These are phyloP conservation scores for Oryza brachyantha DNA, from an alignment of 176 grass and related monocot species.

Conservation along the genomic window DNA sequence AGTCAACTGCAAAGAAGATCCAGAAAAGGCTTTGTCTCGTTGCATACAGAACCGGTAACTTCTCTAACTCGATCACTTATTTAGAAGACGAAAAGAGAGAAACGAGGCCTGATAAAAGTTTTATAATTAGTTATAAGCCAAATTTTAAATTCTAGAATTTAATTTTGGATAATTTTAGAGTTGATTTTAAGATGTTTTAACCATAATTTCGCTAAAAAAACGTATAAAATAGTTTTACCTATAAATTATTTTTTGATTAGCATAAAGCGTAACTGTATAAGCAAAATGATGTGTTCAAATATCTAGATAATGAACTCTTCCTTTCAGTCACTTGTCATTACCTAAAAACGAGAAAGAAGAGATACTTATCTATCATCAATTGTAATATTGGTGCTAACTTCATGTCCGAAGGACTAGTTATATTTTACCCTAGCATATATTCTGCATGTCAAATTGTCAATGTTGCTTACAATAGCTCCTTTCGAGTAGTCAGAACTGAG, in stretches of 20 bases:
- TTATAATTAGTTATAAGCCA: too few species aligned
- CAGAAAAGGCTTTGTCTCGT: not conserved
- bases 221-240: too few species aligned
- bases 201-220: too few species aligned
- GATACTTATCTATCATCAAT: not conserved
- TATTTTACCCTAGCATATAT: not conserved
- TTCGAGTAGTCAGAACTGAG: not conserved
- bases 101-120: not conserved
- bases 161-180: too few species aligned
- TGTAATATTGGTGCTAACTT: not conserved
- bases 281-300: too few species aligned
- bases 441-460: not conserved
- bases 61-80: not conserved
- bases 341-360: not conserved
- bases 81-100: not conserved
- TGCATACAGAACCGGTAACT: not conserved
- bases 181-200: too few species aligned
- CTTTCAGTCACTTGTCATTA: not conserved
- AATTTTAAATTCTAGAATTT: too few species aligned
- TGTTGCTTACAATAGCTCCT: not conserved
- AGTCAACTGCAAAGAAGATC: not conserved
- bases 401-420: not conserved
- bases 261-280: too few species aligned
- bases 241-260: too few species aligned
- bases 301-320: not conserved